These are phyloP conservation scores for Boletus subluridellus DNA, from an alignment of 1,284 basidiomycete species.

Conservation along the genomic window DNA sequence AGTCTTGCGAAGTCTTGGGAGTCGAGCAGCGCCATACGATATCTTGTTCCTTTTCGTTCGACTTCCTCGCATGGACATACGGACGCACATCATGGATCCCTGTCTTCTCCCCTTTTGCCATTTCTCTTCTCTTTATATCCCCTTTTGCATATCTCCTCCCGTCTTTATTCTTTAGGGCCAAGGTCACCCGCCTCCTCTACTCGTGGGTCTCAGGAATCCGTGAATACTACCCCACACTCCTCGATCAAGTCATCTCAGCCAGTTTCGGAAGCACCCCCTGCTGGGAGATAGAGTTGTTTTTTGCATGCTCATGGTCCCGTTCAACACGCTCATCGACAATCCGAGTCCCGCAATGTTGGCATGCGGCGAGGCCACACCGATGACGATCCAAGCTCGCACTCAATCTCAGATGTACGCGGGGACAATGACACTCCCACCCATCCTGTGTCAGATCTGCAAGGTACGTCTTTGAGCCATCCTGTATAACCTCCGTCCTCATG, in stretches of 20 bases:
- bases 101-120: conserved; percentile 31
- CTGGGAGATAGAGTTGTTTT: conserved; percentile 24
- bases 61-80: conserved; percentile 48
- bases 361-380: conserved; percentile 17
- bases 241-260: conserved; percentile 23
- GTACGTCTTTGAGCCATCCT: conserved; percentile 42
- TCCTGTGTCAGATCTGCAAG: conserved; percentile 34
- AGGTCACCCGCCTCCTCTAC: conserved; percentile 41
- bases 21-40: conserved; percentile 43
- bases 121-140: conserved; percentile 33
- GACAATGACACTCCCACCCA: conserved; percentile 18
- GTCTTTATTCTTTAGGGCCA: conserved; percentile 52
- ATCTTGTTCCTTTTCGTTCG: conserved; percentile 42
- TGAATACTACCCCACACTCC: conserved; percentile 3
- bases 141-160: conserved; percentile 37
- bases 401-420: conserved; percentile 17
- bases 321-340: conserved; percentile 12
- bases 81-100: conserved; percentile 55
- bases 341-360: conserved; percentile 15
- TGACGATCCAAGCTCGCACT: conserved; percentile 23
- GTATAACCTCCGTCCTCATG: conserved; percentile 31
- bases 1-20: conserved; percentile 51
- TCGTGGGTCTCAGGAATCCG: conserved; percentile 28
- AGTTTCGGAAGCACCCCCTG: conserved; percentile 9
- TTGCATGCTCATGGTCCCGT: conserved; percentile 17